These are phyloP conservation scores for Ceratobasidium sp. DNA, from an alignment of 1,284 basidiomycete genomes.

Conservation along the genomic window DNA sequence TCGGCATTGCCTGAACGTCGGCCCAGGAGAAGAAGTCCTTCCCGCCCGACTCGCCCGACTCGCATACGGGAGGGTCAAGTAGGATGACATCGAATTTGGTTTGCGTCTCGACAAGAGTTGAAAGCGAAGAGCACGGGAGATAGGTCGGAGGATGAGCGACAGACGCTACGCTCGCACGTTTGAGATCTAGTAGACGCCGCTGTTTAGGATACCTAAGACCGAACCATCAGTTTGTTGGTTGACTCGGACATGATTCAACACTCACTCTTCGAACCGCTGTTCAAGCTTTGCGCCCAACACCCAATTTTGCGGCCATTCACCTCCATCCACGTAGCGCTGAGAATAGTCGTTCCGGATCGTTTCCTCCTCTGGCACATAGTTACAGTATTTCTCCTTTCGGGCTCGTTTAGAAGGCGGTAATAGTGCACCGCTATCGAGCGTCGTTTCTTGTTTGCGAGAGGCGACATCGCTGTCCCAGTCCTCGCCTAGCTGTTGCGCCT, in stretches of 20 bases:
- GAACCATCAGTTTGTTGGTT: not conserved
- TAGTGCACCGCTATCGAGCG: slow-evolving; percentile 6
- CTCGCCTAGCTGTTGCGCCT: slow-evolving; percentile 41
- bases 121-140: slow-evolving; percentile 64
- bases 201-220: slow-evolving; percentile 86
- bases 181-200: slow-evolving; percentile 79
- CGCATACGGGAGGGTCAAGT: slow-evolving; percentile 88
- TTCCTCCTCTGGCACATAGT: slow-evolving; percentile 91
- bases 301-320: slow-evolving; percentile 91
- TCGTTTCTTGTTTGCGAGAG: slow-evolving; percentile 31
- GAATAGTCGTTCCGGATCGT: slow-evolving; percentile 96
- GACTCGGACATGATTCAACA: slow-evolving; percentile 45
- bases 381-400: slow-evolving; percentile 69
- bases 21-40: slow-evolving; percentile 82
- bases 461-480: slow-evolving; percentile 34
- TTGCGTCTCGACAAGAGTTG: slow-evolving; percentile 26
- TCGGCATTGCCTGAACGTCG: slow-evolving; percentile 80
- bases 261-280: slow-evolving; percentile 92
- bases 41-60: slow-evolving; percentile 54
- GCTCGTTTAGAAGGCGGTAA: slow-evolving; percentile 76
- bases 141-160: slow-evolving; percentile 68
- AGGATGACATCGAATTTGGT: slow-evolving; percentile 93
- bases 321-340: slow-evolving; percentile 87
- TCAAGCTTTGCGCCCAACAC: slow-evolving; percentile 87
- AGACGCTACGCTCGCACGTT: slow-evolving; percentile 73